Evolutionary conservation across 2,329 filamentous ascomycete genomes (phyloP).

Genomic region (Mycocentrospora acerina): DNA sequence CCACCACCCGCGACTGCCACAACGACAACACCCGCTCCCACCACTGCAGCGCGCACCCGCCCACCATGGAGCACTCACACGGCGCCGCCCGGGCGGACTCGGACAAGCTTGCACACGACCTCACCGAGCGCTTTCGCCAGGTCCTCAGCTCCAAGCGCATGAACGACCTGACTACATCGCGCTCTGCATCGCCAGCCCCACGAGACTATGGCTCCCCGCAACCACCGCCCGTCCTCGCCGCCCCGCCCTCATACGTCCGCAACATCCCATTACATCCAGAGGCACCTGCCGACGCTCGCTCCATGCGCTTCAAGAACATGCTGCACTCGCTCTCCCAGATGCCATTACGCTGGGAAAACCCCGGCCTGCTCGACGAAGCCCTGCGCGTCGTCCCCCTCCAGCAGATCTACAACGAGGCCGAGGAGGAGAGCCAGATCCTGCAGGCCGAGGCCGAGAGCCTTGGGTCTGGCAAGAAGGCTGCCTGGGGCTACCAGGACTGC

Average conservation of each 20-base stretch:
- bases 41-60: constrained; percentile 20
- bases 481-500: constrained; percentile 98
- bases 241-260: constrained; percentile 62
- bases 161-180: constrained; percentile 69
- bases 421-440: constrained; percentile 87
- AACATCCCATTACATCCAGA: constrained; percentile 72
- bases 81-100: constrained; percentile 34
- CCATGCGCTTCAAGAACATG: constrained; percentile 62
- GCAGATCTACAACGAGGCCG: constrained; percentile 87
- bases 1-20: constrained; percentile 7
- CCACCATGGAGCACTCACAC: constrained; percentile 39
- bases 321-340: constrained; percentile 84
- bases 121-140: constrained; percentile 83
- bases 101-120: constrained; percentile 63
- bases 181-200: constrained; percentile 60
- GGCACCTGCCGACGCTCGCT: constrained; percentile 60
- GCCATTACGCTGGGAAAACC: constrained; percentile 94
- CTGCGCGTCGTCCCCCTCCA: constrained; percentile 83
- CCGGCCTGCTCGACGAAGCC: constrained; percentile 89
- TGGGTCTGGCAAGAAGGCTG: constrained; percentile 74
- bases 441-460: constrained; percentile 86
- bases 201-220: constrained; percentile 49
- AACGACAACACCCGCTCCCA: constrained; percentile 5
- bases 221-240: constrained; percentile 30
- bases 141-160: constrained; percentile 83